These are phyloP conservation scores for Venturia aucupariae DNA, from an alignment of 2,329 filamentous ascomycete species.

Conservation along the genomic window DNA sequence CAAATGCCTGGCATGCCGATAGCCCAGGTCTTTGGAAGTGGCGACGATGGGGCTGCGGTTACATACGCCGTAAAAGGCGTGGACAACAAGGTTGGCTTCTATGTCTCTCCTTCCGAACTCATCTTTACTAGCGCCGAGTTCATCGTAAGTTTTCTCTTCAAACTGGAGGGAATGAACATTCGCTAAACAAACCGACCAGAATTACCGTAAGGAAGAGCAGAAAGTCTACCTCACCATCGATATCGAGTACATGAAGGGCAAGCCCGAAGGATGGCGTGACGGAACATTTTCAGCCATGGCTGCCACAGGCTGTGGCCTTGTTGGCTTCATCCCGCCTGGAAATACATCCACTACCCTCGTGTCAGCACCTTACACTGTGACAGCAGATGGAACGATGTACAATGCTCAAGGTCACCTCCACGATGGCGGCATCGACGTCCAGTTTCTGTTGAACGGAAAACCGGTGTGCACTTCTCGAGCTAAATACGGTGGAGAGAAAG, in stretches of 20 bases:
- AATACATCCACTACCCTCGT: conserved; percentile 8
- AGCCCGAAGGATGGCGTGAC: conserved; percentile 3
- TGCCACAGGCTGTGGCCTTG: background rate
- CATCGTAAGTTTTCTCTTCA: background rate
- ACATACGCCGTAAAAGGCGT: background rate
- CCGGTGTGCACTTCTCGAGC: conserved; percentile 6
- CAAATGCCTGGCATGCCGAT: background rate
- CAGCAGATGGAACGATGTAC: background rate
- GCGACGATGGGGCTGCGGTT: conserved; percentile 1
- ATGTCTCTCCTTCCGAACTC: background rate
- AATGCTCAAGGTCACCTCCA: conserved; percentile 8
- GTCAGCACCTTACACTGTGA: conserved; percentile 1
- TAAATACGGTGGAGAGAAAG: conserved; percentile 8
- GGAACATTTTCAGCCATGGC: background rate
- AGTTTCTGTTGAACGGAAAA: background rate
- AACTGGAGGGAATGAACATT: background rate
- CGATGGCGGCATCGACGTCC: conserved; percentile 7
- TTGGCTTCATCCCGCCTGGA: background rate
- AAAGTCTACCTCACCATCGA: conserved; percentile 10
- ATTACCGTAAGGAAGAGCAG: conserved; percentile 6
- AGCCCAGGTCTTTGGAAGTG: background rate
- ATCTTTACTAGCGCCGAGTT: background rate
- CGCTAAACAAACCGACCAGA: background rate
- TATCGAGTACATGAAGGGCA: conserved; percentile 10
- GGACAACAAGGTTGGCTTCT: conserved; percentile 12